Conservation (phyloP, 164 flowering plant species). For the Pachysandra terminalis region DNA sequence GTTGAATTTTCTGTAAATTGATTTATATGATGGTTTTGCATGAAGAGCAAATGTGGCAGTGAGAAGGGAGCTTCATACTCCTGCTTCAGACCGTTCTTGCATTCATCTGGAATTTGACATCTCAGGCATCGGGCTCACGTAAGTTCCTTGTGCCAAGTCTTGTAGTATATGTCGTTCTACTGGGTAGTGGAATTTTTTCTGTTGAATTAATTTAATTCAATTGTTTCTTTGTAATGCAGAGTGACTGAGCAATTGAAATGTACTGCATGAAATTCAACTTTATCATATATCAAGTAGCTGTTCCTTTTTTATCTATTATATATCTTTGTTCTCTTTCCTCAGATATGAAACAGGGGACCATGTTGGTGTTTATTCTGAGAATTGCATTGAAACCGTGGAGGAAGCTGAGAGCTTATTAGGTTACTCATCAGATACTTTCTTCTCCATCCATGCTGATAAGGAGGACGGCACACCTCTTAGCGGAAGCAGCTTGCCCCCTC, state of each 20-base stretch:
- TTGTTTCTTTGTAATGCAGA: background rate
- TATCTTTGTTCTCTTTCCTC: conserved; percentile 15
- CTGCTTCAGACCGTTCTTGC: conserved; percentile 93
- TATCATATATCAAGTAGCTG: too few relatives aligned
- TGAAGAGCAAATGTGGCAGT: conserved; percentile 82
- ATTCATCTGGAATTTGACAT: conserved; percentile 95
- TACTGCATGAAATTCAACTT: background rate
- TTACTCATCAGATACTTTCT: conserved; percentile 56
- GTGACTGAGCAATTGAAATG: background rate
- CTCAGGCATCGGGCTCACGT: conserved; percentile 78
- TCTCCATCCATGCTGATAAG: conserved; percentile 76
- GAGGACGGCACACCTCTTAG: conserved; percentile 85
- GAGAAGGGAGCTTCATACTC: conserved; percentile 83
- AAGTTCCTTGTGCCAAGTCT: conserved; percentile 27
- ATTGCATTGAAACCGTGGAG: conserved; percentile 64
- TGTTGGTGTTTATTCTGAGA: conserved; percentile 91
- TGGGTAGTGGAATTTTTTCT: background rate
- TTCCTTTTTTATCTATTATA: background rate
- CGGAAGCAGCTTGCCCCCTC: conserved; percentile 82
- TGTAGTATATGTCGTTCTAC: background rate
- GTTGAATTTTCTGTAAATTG: conserved; percentile 7
- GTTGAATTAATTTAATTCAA: background rate
- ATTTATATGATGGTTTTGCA: conserved; percentile 4
- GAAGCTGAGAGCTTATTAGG: conserved; percentile 73
- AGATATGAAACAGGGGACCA: conserved; percentile 99